Evolutionary conservation across 306 rosid genomes (phyloP).

Genomic region (Quercus parvula): DNA sequence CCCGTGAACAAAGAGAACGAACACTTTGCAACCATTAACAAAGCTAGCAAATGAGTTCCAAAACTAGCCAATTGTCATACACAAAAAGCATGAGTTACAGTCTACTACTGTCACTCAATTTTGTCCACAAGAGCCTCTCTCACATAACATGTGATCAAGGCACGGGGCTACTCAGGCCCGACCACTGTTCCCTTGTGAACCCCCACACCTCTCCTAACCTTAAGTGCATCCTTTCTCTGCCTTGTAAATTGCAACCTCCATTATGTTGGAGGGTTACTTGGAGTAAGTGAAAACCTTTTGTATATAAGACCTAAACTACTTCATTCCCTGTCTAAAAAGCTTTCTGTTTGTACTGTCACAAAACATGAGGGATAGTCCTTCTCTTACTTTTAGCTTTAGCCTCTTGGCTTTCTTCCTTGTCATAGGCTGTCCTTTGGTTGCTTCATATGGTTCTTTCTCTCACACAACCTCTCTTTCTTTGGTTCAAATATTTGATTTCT

Average conservation of each 20-base stretch:
- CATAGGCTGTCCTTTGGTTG: slow-evolving; percentile 20
- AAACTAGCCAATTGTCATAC: neutral
- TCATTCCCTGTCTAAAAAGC: neutral
- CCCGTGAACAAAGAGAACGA: neutral
- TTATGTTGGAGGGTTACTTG: neutral
- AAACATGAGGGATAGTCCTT: slow-evolving; percentile 21
- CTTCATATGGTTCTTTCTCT: slow-evolving; percentile 53
- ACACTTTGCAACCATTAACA: neutral
- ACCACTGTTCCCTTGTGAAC: slow-evolving; percentile 52
- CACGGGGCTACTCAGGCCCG: slow-evolving; percentile 21
- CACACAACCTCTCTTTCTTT: neutral
- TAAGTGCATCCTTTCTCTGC: neutral
- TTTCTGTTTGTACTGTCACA: neutral
- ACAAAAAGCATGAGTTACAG: neutral
- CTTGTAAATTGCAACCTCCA: neutral
- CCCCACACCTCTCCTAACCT: neutral
- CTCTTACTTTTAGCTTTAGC: neutral
- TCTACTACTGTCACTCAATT: neutral
- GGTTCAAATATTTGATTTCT: neutral
- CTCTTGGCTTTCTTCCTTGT: slow-evolving; percentile 31
- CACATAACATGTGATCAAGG: slow-evolving; percentile 36
- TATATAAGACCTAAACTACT: neutral
- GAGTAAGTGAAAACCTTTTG: slow-evolving; percentile 6
- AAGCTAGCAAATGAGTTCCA: neutral
- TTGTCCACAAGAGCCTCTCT: slow-evolving; percentile 22